phyloP scores from a whole-genome alignment of 1,284 basidiomycete species.

The Irpex lacteus region DNA sequence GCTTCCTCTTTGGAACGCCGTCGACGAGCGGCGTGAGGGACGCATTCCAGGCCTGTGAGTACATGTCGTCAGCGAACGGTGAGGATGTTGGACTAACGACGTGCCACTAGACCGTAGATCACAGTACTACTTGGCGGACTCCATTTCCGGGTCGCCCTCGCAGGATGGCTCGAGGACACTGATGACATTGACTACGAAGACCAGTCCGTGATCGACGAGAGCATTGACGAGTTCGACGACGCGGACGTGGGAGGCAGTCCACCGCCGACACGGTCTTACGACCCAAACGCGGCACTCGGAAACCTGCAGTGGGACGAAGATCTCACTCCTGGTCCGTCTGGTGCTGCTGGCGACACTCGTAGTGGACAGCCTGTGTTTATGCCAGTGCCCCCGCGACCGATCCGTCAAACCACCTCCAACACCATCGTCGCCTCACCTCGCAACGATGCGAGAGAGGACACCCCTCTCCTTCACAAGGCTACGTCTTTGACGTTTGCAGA shows the following conservation, averaged over 20 bases:
- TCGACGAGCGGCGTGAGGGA: conserved; percentile 53
- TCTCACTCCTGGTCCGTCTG: conserved; percentile 21
- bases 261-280: conserved; percentile 23
- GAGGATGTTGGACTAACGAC: conserved; percentile 1
- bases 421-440: conserved; percentile 6
- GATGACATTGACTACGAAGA: conserved; percentile 35
- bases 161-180: conserved; percentile 32
- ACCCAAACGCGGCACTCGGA: conserved; percentile 30
- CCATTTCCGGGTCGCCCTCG: conserved; percentile 48
- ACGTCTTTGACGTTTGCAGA: conserved; percentile 31
- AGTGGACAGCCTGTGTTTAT: conserved; percentile 7
- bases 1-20: conserved; percentile 46
- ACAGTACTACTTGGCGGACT: conserved; percentile 59
- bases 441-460: conserved; percentile 24
- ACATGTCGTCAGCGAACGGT: conserved; percentile 33
- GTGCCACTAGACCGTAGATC: conserved; percentile 53
- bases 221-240: conserved; percentile 31
- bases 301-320: conserved; percentile 48
- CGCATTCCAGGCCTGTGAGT: conserved; percentile 44
- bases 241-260: conserved; percentile 12
- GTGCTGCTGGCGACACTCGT: conserved; percentile 5
- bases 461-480: conserved; percentile 43
- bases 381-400: conserved; percentile 6
- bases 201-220: conserved; percentile 30
- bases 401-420: conserved; percentile 6